These are phyloP conservation scores for Borealophlyctis nickersoniae DNA, from an alignment of 192 early-diverging fungal species.

Conservation along the genomic window DNA sequence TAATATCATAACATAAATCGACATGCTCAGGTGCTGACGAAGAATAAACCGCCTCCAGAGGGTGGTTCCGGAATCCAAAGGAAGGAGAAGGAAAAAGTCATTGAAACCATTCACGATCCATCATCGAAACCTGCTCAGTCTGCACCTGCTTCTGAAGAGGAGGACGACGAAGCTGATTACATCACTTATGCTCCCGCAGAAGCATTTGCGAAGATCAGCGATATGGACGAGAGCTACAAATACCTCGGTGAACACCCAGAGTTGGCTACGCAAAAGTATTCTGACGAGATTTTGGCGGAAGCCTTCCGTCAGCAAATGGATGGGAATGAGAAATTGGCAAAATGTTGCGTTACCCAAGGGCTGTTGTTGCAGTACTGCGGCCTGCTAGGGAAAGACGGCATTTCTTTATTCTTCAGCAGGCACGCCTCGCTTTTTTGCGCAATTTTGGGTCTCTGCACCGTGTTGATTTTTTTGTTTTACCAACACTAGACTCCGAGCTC, in stretches of 20 bases:
- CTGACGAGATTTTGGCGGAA: conserved; percentile 81
- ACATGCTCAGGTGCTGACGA: conserved; percentile 1
- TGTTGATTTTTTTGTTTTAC: conserved; percentile 10
- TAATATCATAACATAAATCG: no score
- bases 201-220: conserved; percentile 19
- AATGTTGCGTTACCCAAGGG: conserved; percentile 76
- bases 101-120: conserved; percentile 47
- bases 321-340: conserved; percentile 63
- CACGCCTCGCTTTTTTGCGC: conserved; percentile 17
- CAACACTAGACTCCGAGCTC: conserved; percentile 41
- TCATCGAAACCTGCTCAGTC: neutral
- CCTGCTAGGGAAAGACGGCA: conserved; percentile 78
- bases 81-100: conserved; percentile 22
- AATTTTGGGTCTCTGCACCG: conserved; percentile 1
- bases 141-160: neutral
- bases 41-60: neutral
- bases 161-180: conserved; percentile 23
- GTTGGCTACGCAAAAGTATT: conserved; percentile 65
- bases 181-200: conserved; percentile 38
- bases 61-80: neutral
- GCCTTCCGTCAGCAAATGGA: conserved; percentile 77
- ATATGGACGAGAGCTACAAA: conserved; percentile 33
- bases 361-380: conserved; percentile 83
- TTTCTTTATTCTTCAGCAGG: conserved; percentile 78
- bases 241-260: conserved; percentile 70